Percentiles rank a stretch among this genome's conserved stretches.
These are phyloP conservation scores for Wakefieldia striispora DNA, from an alignment of 768 basidiomycete species.

Conservation along the genomic window DNA sequence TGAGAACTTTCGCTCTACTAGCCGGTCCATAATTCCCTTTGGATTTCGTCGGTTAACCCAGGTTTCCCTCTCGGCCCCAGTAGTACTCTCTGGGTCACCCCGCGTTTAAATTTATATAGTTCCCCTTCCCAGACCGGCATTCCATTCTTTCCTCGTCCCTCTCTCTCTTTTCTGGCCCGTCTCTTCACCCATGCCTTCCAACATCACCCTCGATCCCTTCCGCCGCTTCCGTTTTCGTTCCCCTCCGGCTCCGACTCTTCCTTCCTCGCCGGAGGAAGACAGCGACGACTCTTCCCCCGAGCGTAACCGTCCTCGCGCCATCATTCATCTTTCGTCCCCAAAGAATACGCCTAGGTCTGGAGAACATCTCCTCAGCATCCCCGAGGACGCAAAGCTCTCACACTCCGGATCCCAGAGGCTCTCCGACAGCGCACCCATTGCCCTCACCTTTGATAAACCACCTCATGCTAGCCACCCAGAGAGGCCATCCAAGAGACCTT, in stretches of 20 bases:
- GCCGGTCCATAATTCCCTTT: background rate
- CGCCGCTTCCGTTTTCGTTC: conserved; percentile 24
- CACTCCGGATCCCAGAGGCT: background rate
- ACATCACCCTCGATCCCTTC: conserved; percentile 11
- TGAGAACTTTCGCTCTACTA: background rate
- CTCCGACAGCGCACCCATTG: background rate
- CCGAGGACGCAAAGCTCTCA: background rate
- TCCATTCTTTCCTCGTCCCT: background rate
- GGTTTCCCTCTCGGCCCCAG: background rate
- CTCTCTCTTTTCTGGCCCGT: too few relatives aligned
- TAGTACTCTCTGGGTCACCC: background rate
- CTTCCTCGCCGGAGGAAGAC: conserved; percentile 18
- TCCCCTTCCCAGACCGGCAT: background rate
- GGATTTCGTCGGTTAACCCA: background rate
- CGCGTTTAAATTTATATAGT: conserved; percentile 5
- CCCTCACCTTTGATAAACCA: background rate
- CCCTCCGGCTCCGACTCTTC: background rate
- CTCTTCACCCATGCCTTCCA: background rate
- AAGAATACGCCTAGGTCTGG: background rate
- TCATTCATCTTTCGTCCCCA: conserved; percentile 5
- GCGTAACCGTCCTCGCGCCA: background rate
- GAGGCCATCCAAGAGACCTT: background rate
- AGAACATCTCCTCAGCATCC: background rate
- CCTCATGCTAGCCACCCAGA: background rate
- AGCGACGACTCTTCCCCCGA: conserved; percentile 25